Percentiles rank a stretch among this genome's conserved stretches.
Conservation (phyloP, 495 filamentous ascomycete genomes). For the Usnea hakonensis region DNA sequence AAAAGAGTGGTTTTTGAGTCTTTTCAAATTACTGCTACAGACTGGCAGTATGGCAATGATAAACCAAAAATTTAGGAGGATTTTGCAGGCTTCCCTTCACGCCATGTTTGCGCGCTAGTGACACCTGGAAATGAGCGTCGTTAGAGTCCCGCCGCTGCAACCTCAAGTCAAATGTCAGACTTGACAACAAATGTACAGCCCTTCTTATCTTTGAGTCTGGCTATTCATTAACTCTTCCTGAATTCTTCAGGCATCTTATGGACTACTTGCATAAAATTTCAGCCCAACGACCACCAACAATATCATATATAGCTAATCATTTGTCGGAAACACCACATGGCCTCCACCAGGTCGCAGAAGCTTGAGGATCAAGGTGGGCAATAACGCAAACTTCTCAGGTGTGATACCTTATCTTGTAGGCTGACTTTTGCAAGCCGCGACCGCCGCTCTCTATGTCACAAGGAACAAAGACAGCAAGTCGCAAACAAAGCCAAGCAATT, state of each 20-base stretch:
- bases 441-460: slow-evolving; percentile 46
- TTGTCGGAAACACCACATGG: slow-evolving; percentile 9
- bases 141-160: not conserved
- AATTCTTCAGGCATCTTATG: not conserved
- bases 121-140: slow-evolving; percentile 1
- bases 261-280: not conserved
- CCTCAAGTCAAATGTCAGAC: not conserved
- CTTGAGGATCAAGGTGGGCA: slow-evolving; percentile 29
- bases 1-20: no score
- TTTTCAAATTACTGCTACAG: no score
- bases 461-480: slow-evolving; percentile 37
- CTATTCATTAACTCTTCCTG: not conserved
- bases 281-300: not conserved
- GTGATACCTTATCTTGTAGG: not conserved
- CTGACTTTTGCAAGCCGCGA: slow-evolving; percentile 37
- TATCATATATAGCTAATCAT: not conserved
- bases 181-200: not conserved
- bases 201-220: not conserved
- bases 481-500: slow-evolving; percentile 30
- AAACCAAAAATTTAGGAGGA: no score
- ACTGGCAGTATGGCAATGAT: no score
- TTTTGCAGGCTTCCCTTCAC: no score
- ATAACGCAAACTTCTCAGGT: not conserved
- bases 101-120: slow-evolving; percentile 11
- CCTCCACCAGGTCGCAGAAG: slow-evolving; percentile 23